Base-by-base conservation (phyloP, 2,329 filamentous ascomycete genomes). In the Endothia cerciana region DNA sequence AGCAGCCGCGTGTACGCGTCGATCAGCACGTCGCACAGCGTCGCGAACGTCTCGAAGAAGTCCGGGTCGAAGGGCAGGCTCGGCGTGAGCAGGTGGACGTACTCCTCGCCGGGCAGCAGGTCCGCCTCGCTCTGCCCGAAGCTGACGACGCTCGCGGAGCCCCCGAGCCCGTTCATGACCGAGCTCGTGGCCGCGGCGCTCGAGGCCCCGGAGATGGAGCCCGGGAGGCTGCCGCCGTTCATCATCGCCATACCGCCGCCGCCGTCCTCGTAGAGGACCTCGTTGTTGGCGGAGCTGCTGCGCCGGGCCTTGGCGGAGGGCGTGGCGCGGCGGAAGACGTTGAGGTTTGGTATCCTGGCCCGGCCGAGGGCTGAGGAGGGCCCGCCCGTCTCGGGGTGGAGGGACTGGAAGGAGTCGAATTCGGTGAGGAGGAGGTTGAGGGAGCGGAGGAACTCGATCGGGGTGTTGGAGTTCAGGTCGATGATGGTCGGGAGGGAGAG, bases 31-130 rank as follows among this genome's bases (percentile, higher is more conserved):
- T 99, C 95, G 80, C 95, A 98, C 7, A 99, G 83, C 15, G 95
- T 97, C 17, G 93, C 91, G 79, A 98, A 98, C 0, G 94, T 97
- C 80, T 96, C 93, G 77, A 94, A 95, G 74, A 97, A 99, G 78
- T 99, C 95, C 0, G 95, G 95, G 70, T 98, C 94, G 74, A 99
- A 99, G 0, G 95, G 95, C 58, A 99, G 80, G 19, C 89, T 90
- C 0, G 95, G 95, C n/a, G 94, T 98, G 25, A 97, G 84, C 1
- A 99, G 83, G 75, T 94, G 89, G 0, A 89, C 88, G 76, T 97
- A 99, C 73, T 96, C 92, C 74, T 97, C 93, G 45, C 93, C 93
- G 0, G 91, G 90, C 0, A 91, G 80, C 30, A 93, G 83, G 69
- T 93, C 91, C 8, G 82, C 85, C 72, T 84, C 87, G 69, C 83